A percentile compares a stretch with the other conserved stretches of the same genome.
Conservation (phyloP, 495 filamentous ascomycete genomes). For the Podospora appendiculata region DNA sequence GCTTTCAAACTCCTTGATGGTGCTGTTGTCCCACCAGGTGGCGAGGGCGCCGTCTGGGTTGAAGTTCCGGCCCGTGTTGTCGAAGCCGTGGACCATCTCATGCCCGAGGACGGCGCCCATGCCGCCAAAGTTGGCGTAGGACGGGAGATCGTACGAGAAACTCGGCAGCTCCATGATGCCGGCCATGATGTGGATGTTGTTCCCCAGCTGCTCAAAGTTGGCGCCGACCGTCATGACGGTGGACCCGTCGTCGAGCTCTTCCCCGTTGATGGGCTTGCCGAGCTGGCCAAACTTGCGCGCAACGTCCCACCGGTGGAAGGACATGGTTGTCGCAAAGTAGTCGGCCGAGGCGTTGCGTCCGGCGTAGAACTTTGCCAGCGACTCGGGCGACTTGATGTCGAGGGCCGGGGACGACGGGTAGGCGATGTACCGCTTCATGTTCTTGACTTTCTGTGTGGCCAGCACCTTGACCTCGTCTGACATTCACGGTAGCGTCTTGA, state of each 20-base stretch:
- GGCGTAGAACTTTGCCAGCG: conserved; percentile 52
- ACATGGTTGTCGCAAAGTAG: conserved; percentile 51
- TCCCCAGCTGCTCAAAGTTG: conserved; percentile 56
- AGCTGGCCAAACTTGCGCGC: no score
- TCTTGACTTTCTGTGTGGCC: conserved; percentile 60
- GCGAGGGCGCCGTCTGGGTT: conserved; percentile 59
- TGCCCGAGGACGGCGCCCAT: conserved; percentile 38
- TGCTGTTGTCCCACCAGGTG: conserved; percentile 64
- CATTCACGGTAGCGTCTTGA: conserved; percentile 53
- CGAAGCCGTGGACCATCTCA: conserved; percentile 70
- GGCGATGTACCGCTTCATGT: conserved; percentile 68
- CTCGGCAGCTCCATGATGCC: conserved; percentile 67
- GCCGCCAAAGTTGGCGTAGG: conserved; percentile 62
- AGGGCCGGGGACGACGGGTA: conserved; percentile 54
- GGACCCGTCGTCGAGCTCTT: conserved; percentile 55
- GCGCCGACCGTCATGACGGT: conserved; percentile 53
- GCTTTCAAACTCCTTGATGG: conserved; percentile 46
- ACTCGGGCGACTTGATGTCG: conserved; percentile 34
- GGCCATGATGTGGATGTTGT: conserved; percentile 65
- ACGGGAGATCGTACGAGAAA: conserved; percentile 54
- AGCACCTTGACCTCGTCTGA: conserved; percentile 53
- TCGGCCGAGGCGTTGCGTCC: conserved; percentile 43
- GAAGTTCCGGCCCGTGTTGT: conserved; percentile 59
- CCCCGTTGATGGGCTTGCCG: conserved; percentile 47
- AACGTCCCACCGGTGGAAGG: conserved; percentile 19